Percentiles rank a stretch among this genome's conserved stretches.
These are phyloP conservation scores for Setomelanomma holmii DNA, from an alignment of 2,329 filamentous ascomycete genomes.

Conservation along the genomic window DNA sequence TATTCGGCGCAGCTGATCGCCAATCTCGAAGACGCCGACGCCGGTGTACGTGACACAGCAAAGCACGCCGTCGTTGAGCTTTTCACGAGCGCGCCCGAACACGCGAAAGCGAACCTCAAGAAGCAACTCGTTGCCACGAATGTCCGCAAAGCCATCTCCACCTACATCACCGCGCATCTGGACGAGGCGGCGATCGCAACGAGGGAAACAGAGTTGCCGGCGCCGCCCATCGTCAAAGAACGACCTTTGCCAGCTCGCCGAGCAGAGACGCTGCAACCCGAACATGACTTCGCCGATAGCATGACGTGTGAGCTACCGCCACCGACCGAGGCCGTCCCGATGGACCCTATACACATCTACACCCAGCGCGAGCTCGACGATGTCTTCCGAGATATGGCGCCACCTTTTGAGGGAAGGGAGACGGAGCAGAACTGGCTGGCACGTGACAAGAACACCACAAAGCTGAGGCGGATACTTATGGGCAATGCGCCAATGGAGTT, in stretches of 20 bases:
- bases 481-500: constrained; percentile 86
- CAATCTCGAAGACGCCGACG: constrained; percentile 88
- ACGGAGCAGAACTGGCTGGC: constrained; percentile 90
- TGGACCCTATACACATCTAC: constrained; percentile 84
- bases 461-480: constrained; percentile 77
- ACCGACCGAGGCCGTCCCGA: constrained; percentile 70
- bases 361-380: constrained; percentile 89
- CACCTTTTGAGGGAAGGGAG: constrained; percentile 85
- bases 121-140: constrained; percentile 83
- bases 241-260: constrained; percentile 43
- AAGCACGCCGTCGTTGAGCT: constrained; percentile 85
- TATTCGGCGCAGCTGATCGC: constrained; percentile 87
- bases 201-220: constrained; percentile 31
- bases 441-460: constrained; percentile 80
- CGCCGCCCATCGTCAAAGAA: constrained; percentile 22
- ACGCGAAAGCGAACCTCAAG: constrained; percentile 88
- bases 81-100: constrained; percentile 73
- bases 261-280: constrained; percentile 47
- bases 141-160: constrained; percentile 84
- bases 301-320: constrained; percentile 62
- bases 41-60: constrained; percentile 82
- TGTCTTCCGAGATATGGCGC: constrained; percentile 79
- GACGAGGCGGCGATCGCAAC: constrained; percentile 65
- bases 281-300: constrained; percentile 53
- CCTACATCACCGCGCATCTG: constrained; percentile 79